These are phyloP conservation scores for Rhizophora apiculata DNA, from an alignment of 345 rosid genomes.

Conservation along the genomic window DNA sequence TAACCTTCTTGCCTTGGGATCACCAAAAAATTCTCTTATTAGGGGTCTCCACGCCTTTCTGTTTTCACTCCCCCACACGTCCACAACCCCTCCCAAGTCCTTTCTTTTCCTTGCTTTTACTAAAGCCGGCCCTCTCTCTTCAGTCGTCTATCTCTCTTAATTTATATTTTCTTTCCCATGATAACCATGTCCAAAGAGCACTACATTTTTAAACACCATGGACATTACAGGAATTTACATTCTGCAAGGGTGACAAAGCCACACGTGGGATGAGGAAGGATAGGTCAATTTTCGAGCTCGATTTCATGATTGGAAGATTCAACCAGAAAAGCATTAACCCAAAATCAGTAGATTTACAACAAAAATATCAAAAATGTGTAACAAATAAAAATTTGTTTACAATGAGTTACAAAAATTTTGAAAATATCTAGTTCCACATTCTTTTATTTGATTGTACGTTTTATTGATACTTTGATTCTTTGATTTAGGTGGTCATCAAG, in stretches of 20 bases:
- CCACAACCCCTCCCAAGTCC: not conserved
- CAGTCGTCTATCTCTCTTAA: not conserved
- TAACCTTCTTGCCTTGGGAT: conserved; percentile 39
- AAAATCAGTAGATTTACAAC: too few relatives aligned
- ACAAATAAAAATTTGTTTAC: too few relatives aligned
- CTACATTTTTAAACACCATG: not conserved
- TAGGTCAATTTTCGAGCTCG: not conserved
- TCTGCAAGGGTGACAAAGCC: not conserved
- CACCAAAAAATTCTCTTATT: conserved; percentile 26
- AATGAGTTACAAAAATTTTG: too few relatives aligned
- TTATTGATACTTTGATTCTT: too few relatives aligned
- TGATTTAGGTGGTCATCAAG: too few relatives aligned
- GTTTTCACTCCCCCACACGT: conserved; percentile 11
- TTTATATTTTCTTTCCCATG: not conserved
- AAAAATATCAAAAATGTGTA: too few relatives aligned
- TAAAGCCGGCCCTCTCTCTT: conserved; percentile 30
- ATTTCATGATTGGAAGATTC: too few relatives aligned
- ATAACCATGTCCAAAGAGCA: conserved; percentile 13
- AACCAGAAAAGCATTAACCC: too few relatives aligned
- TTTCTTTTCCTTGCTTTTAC: conserved; percentile 14
- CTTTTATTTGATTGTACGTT: too few relatives aligned
- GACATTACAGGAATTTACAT: conserved; percentile 1
- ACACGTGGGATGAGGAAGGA: conserved; percentile 16
- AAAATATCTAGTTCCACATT: too few relatives aligned
- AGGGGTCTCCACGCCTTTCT: conserved; percentile 17